phyloP scores from a whole-genome alignment of 768 basidiomycete genomes.

The Termitomyces sp. region DNA sequence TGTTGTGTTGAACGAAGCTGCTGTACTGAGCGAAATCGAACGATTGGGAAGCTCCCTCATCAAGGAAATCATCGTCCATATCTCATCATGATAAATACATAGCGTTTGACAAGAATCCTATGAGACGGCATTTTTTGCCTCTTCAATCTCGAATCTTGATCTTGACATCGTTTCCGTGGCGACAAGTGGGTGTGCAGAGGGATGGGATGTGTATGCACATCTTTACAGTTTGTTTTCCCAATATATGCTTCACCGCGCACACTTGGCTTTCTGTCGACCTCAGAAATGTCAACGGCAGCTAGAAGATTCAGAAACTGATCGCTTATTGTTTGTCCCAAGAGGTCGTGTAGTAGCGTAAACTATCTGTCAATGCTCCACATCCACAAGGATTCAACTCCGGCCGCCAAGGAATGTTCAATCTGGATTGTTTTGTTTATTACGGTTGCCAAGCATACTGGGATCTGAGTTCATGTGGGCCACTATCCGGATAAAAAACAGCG shows the following conservation, averaged over 20 bases:
- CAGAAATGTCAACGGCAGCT: too few species aligned
- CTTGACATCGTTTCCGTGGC: neutral
- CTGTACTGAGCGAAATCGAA: constrained; percentile 71
- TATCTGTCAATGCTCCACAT: neutral
- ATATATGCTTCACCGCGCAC: neutral
- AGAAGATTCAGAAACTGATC: too few species aligned
- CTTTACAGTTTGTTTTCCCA: neutral
- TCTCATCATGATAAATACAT: constrained; percentile 1
- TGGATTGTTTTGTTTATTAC: neutral
- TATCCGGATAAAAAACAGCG: neutral
- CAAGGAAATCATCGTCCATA: constrained; percentile 38
- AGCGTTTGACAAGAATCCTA: neutral
- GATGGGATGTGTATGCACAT: neutral
- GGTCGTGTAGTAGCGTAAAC: neutral
- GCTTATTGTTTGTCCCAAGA: neutral
- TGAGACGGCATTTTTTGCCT: neutral
- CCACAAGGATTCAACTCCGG: neutral
- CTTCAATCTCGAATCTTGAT: neutral
- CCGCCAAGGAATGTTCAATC: constrained; percentile 1
- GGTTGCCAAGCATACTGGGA: neutral
- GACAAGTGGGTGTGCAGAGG: neutral
- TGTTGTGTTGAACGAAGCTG: constrained; percentile 64
- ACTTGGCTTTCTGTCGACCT: too few species aligned
- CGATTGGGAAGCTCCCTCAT: constrained; percentile 72
- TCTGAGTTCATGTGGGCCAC: neutral